These are phyloP conservation scores for Coemansia reversa DNA, from an alignment of 192 early-diverging fungal species.

Conservation along the genomic window DNA sequence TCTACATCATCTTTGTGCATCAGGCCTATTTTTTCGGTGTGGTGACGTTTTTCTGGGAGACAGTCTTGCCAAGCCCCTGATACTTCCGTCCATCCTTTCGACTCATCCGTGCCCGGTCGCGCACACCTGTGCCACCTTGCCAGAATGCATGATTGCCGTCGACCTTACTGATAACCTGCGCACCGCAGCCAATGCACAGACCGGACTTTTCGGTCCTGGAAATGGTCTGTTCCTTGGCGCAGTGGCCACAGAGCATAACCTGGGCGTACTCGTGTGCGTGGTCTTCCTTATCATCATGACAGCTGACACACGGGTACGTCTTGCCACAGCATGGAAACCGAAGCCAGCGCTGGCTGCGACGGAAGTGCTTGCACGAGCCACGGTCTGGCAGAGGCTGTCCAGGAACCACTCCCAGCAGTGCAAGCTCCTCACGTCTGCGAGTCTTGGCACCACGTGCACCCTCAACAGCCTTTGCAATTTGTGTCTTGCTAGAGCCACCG, in stretches of 20 bases:
- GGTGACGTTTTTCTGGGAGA: constrained; percentile 39
- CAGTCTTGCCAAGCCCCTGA: constrained; percentile 61
- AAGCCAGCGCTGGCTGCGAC: constrained; percentile 87
- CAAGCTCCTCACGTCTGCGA: constrained; percentile 55
- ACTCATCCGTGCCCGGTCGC: constrained; percentile 72
- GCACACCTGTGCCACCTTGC: constrained; percentile 88
- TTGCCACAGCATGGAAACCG: constrained; percentile 90
- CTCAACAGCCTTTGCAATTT: constrained; percentile 43
- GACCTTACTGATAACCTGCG: constrained; percentile 55
- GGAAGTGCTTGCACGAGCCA: constrained; percentile 82
- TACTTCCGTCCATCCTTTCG: constrained; percentile 71
- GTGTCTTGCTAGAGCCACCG: constrained; percentile 35
- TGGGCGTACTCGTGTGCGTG: constrained; percentile 71
- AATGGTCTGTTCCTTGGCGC: constrained; percentile 75
- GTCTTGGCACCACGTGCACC: constrained; percentile 52
- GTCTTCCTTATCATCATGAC: constrained; percentile 76
- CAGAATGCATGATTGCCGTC: constrained; percentile 70
- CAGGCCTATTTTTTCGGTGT: constrained; percentile 25
- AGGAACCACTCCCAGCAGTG: constrained; percentile 63
- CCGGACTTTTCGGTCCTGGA: constrained; percentile 44
- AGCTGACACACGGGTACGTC: constrained; percentile 78
- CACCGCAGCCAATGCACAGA: constrained; percentile 63
- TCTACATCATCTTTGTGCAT: neutral
- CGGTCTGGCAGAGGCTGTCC: constrained; percentile 75
- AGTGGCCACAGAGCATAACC: constrained; percentile 82